A percentile compares a stretch with the other conserved stretches of the same genome.
These are phyloP conservation scores for Salix arbutifolia DNA, from an alignment of 345 rosid genomes.

Conservation along the genomic window DNA sequence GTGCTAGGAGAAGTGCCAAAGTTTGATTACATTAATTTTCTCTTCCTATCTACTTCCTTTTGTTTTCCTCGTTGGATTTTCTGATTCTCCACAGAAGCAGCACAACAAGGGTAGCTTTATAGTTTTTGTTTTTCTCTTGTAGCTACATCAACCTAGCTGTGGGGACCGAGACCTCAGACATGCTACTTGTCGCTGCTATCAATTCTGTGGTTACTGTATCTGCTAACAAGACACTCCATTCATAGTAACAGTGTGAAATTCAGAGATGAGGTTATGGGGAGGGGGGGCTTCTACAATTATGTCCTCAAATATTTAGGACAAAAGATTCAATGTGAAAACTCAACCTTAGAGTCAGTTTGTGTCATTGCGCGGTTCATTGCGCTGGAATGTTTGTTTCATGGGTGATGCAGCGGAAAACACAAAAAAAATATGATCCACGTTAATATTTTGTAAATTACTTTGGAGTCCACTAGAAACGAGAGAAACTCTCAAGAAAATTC, in stretches of 20 bases:
- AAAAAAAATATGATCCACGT: too few species aligned
- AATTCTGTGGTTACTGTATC: constrained; percentile 30
- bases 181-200: constrained; percentile 44
- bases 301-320: background rate
- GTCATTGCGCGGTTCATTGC: background rate
- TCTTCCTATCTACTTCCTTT: constrained; percentile 23
- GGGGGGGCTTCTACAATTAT: background rate
- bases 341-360: background rate
- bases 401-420: too few species aligned
- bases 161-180: constrained; percentile 43
- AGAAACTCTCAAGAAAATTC: too few species aligned
- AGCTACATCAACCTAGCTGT: constrained; percentile 11
- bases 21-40: constrained; percentile 2
- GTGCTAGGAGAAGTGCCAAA: constrained; percentile 45
- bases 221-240: constrained; percentile 19
- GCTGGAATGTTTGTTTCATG: background rate
- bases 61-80: constrained; percentile 29
- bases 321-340: background rate
- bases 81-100: constrained; percentile 5
- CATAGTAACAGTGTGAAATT: constrained; percentile 11
- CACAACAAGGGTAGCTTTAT: constrained; percentile 12
- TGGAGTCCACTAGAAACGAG: too few species aligned
- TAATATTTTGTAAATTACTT: too few species aligned
- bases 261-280: background rate
- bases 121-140: constrained; percentile 19